phyloP scores from a whole-genome alignment of 352 stramenopile species.

The Blastocystis hominis region DNA sequence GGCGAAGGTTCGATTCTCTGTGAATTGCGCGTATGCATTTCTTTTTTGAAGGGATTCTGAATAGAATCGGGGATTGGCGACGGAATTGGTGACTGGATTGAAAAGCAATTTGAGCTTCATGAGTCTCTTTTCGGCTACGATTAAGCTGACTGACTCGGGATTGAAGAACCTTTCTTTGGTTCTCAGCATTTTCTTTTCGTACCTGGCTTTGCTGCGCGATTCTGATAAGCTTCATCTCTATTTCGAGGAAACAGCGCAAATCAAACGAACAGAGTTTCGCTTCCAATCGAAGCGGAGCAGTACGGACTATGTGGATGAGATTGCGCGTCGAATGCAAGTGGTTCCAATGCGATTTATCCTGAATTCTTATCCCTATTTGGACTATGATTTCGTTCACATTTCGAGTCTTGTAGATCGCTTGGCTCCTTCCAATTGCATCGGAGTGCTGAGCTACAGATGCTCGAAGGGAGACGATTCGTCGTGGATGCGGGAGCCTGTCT shows the following conservation, averaged over 20 bases:
- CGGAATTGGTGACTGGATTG: neutral
- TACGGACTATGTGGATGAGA: neutral
- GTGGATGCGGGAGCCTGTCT: neutral
- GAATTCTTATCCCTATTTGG: neutral
- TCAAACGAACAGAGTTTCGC: neutral
- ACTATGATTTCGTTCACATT: neutral
- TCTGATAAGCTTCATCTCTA: neutral
- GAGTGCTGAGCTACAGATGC: neutral
- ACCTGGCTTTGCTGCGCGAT: neutral
- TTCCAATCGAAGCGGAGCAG: slow-evolving; percentile 23
- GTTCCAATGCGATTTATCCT: slow-evolving; percentile 13
- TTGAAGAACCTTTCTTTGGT: neutral
- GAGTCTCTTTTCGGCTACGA: neutral
- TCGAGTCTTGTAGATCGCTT: neutral
- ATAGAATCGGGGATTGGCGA: slow-evolving; percentile 28
- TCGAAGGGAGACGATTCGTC: neutral
- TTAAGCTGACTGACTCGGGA: neutral
- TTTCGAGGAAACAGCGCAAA: neutral
- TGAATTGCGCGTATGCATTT: neutral
- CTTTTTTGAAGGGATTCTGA: neutral
- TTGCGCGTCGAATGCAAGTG: neutral
- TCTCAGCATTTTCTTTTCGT: neutral
- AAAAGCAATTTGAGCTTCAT: neutral
- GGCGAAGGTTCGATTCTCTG: slow-evolving; percentile 38
- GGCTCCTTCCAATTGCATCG: neutral